These are phyloP conservation scores for Tilletia indica DNA, from an alignment of 1,284 basidiomycete genomes.

Conservation along the genomic window DNA sequence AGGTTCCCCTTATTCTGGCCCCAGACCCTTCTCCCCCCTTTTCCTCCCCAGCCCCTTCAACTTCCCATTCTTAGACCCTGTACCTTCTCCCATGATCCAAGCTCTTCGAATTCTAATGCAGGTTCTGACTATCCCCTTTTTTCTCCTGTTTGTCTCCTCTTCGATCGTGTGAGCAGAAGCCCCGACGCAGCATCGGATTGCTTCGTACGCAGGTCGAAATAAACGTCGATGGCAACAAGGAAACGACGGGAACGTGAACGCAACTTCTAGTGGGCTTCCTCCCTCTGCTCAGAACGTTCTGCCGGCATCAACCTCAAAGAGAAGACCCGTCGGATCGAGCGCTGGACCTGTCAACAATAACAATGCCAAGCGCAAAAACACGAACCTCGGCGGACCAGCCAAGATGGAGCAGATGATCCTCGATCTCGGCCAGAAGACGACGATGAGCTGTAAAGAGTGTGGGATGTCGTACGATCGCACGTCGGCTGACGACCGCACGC, in stretches of 20 bases:
- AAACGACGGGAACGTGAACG: slow-evolving; percentile 20
- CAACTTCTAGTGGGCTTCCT: too few relatives aligned
- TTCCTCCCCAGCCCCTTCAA: neutral
- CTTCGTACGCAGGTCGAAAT: slow-evolving; percentile 24
- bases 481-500: slow-evolving; percentile 35
- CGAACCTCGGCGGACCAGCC: too few relatives aligned
- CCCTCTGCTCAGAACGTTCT: too few relatives aligned
- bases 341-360: too few relatives aligned
- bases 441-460: slow-evolving; percentile 37
- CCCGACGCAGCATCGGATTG: slow-evolving; percentile 21
- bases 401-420: slow-evolving; percentile 41
- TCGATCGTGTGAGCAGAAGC: slow-evolving; percentile 17
- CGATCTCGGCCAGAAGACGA: slow-evolving; percentile 44
- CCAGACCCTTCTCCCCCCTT: neutral
- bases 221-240: slow-evolving; percentile 15
- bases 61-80: neutral
- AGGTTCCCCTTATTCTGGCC: neutral
- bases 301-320: neutral
- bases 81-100: neutral
- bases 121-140: neutral
- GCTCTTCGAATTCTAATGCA: slow-evolving; percentile 1
- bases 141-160: too few relatives aligned
- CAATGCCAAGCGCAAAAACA: too few relatives aligned
- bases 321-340: too few relatives aligned
- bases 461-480: slow-evolving; percentile 48